Conservation (phyloP, 225 moss, liverwort and hornwort genomes). For the Sphagnum tenellum region DNA sequence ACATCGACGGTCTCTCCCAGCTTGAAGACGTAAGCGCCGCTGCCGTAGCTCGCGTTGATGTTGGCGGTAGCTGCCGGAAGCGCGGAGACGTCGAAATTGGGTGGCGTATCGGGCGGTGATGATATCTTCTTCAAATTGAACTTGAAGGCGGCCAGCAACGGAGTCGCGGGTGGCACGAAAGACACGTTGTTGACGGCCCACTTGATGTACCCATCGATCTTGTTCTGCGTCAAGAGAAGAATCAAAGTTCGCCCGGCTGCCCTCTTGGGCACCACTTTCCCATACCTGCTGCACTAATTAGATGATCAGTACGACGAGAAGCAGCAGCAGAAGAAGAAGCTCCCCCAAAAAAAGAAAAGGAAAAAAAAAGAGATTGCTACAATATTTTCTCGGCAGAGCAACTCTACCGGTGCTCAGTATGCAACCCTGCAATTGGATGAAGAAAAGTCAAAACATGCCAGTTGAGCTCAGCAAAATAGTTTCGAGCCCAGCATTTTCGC, state of each 20-base stretch:
- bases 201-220: slow-evolving; percentile 14
- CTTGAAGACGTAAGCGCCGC: slow-evolving; percentile 18
- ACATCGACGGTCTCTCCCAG: slow-evolving; percentile 18
- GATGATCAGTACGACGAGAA: too few species aligned
- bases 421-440: too few species aligned
- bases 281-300: too few species aligned
- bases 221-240: slow-evolving; percentile 30
- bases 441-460: too few species aligned
- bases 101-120: slow-evolving; percentile 7
- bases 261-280: slow-evolving; percentile 1
- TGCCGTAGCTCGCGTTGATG: slow-evolving; percentile 12
- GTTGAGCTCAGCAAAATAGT: too few species aligned
- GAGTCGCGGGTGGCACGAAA: slow-evolving; percentile 13
- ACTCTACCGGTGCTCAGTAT: too few species aligned
- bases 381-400: too few species aligned
- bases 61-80: neutral
- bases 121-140: slow-evolving; percentile 18
- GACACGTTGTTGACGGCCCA: slow-evolving; percentile 43
- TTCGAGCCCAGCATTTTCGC: too few species aligned
- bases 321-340: too few species aligned
- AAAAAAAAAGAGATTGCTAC: too few species aligned
- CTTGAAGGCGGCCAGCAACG: slow-evolving; percentile 22
- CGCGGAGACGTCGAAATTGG: slow-evolving; percentile 11
- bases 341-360: too few species aligned
- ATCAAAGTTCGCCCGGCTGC: slow-evolving; percentile 5